phyloP scores from a whole-genome alignment of 345 rosid genomes.

The Mercurialis annua region DNA sequence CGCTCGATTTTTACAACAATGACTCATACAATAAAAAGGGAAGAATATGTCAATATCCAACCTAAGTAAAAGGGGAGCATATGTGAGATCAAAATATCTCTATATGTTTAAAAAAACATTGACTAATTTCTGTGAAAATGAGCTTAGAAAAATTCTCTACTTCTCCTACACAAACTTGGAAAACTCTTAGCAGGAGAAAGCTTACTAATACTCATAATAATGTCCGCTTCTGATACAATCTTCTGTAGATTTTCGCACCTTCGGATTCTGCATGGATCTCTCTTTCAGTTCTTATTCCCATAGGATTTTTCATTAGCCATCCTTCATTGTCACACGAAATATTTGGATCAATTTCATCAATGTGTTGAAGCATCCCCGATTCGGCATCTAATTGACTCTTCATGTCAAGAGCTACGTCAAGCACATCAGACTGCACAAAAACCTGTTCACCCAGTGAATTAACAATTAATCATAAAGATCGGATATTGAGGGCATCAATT shows the following conservation, averaged over 20 bases:
- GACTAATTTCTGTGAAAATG: neutral
- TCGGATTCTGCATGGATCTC: conserved; percentile 85
- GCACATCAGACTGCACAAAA: conserved; percentile 85
- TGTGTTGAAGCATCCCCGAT: conserved; percentile 38
- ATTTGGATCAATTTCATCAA: conserved; percentile 35
- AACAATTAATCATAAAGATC: neutral
- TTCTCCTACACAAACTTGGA: neutral
- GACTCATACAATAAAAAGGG: no score
- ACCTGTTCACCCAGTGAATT: conserved; percentile 42
- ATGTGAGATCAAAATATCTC: neutral
- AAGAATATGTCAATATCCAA: no score
- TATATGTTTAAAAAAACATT: neutral
- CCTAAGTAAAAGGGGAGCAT: no score
- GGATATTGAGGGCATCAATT: neutral
- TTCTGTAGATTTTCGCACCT: conserved; percentile 73
- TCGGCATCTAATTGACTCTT: conserved; percentile 66
- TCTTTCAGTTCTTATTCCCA: conserved; percentile 85
- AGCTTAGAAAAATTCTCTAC: neutral
- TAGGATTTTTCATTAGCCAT: conserved; percentile 70
- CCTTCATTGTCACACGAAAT: conserved; percentile 50
- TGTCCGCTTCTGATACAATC: conserved; percentile 57
- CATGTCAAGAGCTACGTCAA: conserved; percentile 81
- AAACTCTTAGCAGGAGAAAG: neutral
- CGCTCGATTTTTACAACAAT: no score
- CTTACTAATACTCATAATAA: neutral